phyloP scores from a whole-genome alignment of 768 basidiomycete species.

The Astraeus odoratus region DNA sequence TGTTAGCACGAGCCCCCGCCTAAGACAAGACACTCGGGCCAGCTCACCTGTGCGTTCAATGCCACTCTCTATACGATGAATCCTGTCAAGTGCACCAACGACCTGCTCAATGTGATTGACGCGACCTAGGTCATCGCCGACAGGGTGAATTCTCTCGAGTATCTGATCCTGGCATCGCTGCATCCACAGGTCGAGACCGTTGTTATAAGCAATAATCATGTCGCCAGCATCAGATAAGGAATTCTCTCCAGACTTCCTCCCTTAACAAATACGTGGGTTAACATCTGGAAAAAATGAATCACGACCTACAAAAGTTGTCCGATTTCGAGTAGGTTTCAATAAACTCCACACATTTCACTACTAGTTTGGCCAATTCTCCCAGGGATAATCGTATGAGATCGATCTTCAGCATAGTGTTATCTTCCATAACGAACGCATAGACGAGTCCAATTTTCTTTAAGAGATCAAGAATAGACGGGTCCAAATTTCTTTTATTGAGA shows the following conservation, averaged over 20 bases:
- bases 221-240: not conserved
- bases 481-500: not conserved
- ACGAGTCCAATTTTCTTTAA: not conserved
- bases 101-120: too few relatives aligned
- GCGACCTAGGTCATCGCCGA: too few relatives aligned
- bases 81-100: not conserved
- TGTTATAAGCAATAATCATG: not conserved
- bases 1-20: not conserved
- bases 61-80: not conserved
- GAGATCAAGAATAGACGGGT: not conserved
- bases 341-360: slow-evolving; percentile 20
- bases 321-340: slow-evolving; percentile 19
- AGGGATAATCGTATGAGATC: slow-evolving; percentile 12
- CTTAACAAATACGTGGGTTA: not conserved
- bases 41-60: not conserved
- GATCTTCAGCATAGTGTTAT: not conserved
- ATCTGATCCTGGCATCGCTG: not conserved
- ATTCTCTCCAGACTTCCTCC: not conserved
- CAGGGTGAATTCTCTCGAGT: not conserved
- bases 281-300: not conserved
- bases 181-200: not conserved
- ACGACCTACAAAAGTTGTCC: slow-evolving; percentile 15
- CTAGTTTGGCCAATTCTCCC: not conserved
- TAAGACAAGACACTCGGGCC: too few relatives aligned
- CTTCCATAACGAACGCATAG: not conserved